A percentile compares a stretch with the other conserved stretches of the same genome.
phyloP scores from a whole-genome alignment of 1,139 yeast genomes.

The Saccharomyces hybrid region DNA sequence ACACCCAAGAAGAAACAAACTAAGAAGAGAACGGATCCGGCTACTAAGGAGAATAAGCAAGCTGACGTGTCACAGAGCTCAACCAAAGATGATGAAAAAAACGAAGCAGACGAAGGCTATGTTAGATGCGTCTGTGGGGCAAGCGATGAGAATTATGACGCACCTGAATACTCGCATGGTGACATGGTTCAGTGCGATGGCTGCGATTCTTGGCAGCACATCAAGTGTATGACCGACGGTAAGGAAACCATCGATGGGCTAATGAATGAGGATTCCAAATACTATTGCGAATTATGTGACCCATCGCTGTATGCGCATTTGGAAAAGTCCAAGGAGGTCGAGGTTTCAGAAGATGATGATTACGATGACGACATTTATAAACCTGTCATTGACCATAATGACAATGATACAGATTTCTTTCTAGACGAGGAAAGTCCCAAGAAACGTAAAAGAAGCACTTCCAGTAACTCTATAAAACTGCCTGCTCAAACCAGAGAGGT shows the following conservation, averaged over 20 bases:
- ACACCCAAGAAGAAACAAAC: not conserved
- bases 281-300: slow-evolving; percentile 46
- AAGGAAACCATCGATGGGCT: slow-evolving; percentile 12
- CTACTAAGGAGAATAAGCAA: not conserved
- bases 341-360: slow-evolving; percentile 10
- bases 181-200: slow-evolving; percentile 73
- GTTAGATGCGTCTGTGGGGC: slow-evolving; percentile 58
- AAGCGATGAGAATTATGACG: slow-evolving; percentile 55
- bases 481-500: not conserved
- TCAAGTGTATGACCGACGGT: slow-evolving; percentile 55
- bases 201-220: slow-evolving; percentile 83
- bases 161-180: slow-evolving; percentile 51
- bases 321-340: slow-evolving; percentile 15
- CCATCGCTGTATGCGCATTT: slow-evolving; percentile 21
- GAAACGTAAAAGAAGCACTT: slow-evolving; percentile 17
- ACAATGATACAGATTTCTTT: slow-evolving; percentile 12
- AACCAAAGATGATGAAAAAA: slow-evolving; percentile 7
- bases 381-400: slow-evolving; percentile 18
- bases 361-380: slow-evolving; percentile 20
- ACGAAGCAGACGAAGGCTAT: slow-evolving; percentile 31
- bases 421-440: slow-evolving; percentile 12
- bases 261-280: slow-evolving; percentile 37
- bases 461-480: not conserved
- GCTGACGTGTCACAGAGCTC: not conserved
- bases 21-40: not conserved